Conservation (phyloP, 1,284 basidiomycete species). For the Hymenochaete sp. region DNA sequence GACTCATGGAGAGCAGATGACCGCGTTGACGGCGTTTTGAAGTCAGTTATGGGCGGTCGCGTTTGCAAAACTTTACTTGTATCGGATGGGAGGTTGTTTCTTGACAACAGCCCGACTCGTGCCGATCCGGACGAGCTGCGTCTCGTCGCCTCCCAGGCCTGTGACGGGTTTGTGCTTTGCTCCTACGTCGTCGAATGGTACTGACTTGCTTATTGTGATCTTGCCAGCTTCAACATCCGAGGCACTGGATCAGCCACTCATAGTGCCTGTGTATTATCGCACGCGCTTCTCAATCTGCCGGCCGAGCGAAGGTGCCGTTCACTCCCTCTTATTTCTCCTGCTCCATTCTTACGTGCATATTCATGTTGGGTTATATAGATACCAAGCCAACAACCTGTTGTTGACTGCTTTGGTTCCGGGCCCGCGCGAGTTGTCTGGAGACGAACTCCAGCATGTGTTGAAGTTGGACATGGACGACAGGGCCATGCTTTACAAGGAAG, state of each 20-base stretch:
- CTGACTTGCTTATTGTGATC: neutral
- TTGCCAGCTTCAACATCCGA: slow-evolving; percentile 1
- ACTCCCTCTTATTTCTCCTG: neutral
- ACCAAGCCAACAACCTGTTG: slow-evolving; percentile 14
- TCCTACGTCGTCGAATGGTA: neutral
- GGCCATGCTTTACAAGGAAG: slow-evolving; percentile 3
- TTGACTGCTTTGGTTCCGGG: slow-evolving; percentile 15
- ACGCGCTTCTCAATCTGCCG: slow-evolving; percentile 10
- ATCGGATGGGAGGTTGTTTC: slow-evolving; percentile 15
- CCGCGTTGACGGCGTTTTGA: neutral
- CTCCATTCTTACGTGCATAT: too few species aligned
- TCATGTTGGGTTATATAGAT: slow-evolving; percentile 9
- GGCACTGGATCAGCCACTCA: too few species aligned
- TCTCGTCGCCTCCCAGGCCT: slow-evolving; percentile 6
- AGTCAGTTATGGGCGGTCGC: slow-evolving; percentile 10
- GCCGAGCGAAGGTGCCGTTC: slow-evolving; percentile 6
- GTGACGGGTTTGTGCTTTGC: slow-evolving; percentile 16
- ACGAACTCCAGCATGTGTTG: slow-evolving; percentile 15
- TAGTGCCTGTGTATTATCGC: slow-evolving; percentile 8
- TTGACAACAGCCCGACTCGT: too few species aligned
- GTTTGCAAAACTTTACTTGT: slow-evolving; percentile 16
- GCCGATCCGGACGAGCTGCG: slow-evolving; percentile 6
- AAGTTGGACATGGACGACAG: slow-evolving; percentile 7
- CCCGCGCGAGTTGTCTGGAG: slow-evolving; percentile 13
- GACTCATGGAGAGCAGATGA: neutral